Conservation (phyloP, 2,329 filamentous ascomycete genomes). For the Neonectria neomacrospora region DNA sequence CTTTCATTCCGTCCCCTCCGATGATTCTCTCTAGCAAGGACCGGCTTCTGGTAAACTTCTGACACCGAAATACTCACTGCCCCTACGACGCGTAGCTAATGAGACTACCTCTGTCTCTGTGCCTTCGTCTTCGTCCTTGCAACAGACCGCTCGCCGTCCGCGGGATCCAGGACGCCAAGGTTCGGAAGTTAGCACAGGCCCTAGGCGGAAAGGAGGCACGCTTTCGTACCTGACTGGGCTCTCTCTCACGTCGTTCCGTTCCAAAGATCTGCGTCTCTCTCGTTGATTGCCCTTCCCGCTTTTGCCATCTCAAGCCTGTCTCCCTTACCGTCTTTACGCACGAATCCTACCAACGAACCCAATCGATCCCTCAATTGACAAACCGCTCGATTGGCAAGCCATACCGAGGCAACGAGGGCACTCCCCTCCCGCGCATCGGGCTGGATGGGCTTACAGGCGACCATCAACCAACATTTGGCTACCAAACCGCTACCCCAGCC, state of each 20-base stretch:
- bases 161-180: neutral
- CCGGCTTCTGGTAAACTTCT: neutral
- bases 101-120: too few species aligned
- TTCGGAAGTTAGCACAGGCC: neutral
- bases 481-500: neutral
- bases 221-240: neutral
- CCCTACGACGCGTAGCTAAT: neutral
- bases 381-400: constrained; percentile 15
- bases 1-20: neutral
- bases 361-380: neutral
- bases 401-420: constrained; percentile 25
- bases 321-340: neutral
- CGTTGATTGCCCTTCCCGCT: neutral
- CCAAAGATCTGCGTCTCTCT: constrained; percentile 1
- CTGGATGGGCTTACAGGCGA: constrained; percentile 25
- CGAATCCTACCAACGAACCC: neutral
- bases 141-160: neutral
- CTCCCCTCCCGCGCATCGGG: constrained; percentile 17
- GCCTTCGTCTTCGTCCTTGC: neutral
- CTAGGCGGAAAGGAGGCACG: neutral
- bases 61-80: neutral
- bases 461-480: constrained; percentile 7
- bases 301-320: constrained; percentile 5
- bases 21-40: neutral
- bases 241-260: neutral